Percentiles rank a stretch among this genome's conserved stretches.
Evolutionary conservation across 2,329 filamentous ascomycete species (phyloP).

Genomic region (Fusarium sp.): DNA sequence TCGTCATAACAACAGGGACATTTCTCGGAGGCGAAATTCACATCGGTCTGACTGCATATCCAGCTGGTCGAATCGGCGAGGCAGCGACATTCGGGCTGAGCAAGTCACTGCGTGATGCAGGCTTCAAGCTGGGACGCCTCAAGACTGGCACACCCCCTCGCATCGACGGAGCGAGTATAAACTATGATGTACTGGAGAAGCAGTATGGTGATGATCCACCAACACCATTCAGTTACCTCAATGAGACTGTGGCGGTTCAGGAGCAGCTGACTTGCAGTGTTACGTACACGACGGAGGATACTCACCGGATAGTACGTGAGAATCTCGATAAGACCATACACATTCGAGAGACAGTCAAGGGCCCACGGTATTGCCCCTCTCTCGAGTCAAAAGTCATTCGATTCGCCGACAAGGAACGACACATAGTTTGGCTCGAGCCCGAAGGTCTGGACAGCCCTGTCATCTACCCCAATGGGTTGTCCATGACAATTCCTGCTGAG

Average conservation of each 20-base stretch:
- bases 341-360: constrained; percentile 93
- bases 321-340: constrained; percentile 98
- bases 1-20: constrained; percentile 96
- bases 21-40: constrained; percentile 97
- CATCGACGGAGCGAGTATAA: constrained; percentile 82
- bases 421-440: constrained; percentile 97
- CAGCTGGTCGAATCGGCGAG: constrained; percentile 93
- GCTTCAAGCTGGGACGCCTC: constrained; percentile 87
- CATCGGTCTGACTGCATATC: constrained; percentile 85
- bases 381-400: constrained; percentile 93
- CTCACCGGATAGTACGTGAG: constrained; percentile 84
- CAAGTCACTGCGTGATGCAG: constrained; percentile 87
- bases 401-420: constrained; percentile 81
- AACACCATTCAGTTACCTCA: constrained; percentile 90
- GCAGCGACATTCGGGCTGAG: constrained; percentile 92
- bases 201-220: constrained; percentile 89
- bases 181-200: constrained; percentile 76
- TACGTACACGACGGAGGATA: constrained; percentile 85
- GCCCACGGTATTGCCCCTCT: constrained; percentile 94
- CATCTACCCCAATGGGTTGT: constrained; percentile 96
- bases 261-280: constrained; percentile 88
- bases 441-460: constrained; percentile 92
- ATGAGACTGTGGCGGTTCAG: constrained; percentile 79
- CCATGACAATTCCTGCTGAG: constrained; percentile 93
- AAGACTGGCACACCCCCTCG: constrained; percentile 97